Conservation (phyloP, 2,329 filamentous ascomycete genomes). For the Pyricularia pennisetigena region DNA sequence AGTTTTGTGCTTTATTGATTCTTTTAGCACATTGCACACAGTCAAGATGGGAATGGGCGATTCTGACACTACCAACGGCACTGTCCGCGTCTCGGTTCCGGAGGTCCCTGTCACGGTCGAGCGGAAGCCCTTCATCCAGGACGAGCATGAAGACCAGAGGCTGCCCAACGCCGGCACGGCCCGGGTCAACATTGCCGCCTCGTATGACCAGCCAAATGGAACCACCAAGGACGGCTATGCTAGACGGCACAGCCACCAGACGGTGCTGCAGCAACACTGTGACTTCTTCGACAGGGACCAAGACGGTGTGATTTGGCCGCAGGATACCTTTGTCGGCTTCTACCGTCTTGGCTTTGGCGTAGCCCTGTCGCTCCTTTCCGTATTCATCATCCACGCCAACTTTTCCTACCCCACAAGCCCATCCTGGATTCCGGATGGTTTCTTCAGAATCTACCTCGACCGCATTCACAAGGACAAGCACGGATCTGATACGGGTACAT, state of each 20-base stretch:
- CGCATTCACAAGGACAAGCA: constrained; percentile 34
- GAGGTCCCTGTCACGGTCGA: background rate
- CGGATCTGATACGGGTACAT: constrained; percentile 30
- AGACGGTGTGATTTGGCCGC: background rate
- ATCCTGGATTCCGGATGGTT: background rate
- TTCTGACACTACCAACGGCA: background rate
- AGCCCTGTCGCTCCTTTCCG: background rate
- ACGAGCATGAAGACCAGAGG: background rate
- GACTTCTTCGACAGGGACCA: background rate
- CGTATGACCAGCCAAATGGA: background rate
- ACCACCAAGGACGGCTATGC: background rate
- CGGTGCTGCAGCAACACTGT: background rate
- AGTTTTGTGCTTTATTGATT: too few species aligned
- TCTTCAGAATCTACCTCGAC: constrained; percentile 18
- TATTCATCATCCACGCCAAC: background rate
- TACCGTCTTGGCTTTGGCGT: background rate
- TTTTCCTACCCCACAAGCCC: constrained; percentile 1
- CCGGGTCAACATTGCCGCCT: background rate
- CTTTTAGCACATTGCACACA: background rate
- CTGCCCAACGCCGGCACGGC: background rate
- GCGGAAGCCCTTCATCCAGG: background rate
- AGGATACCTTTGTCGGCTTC: constrained; percentile 4
- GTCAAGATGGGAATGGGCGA: background rate
- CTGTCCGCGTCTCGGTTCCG: background rate
- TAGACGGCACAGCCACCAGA: background rate